Evolutionary conservation across 192 early-diverging fungal species (phyloP).

Genomic region (Coemansia sp.): DNA sequence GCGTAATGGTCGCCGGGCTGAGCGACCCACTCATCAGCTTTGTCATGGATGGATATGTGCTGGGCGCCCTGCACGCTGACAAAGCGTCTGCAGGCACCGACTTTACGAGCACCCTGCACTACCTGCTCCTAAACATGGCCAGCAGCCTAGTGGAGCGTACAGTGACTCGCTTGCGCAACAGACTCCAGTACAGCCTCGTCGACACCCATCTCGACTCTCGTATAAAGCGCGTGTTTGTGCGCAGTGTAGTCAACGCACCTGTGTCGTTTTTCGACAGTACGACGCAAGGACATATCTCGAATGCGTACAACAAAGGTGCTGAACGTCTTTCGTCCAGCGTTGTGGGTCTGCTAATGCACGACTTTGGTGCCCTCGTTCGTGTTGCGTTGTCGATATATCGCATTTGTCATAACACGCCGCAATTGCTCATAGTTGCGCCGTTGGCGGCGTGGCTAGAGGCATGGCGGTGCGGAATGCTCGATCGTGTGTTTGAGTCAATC

Average conservation of each 20-base stretch:
- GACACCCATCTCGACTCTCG: conserved; percentile 11
- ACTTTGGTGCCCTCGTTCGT: conserved; percentile 8
- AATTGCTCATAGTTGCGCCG: conserved; percentile 21
- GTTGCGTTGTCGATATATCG: conserved; percentile 26
- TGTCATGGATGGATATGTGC: conserved; percentile 24
- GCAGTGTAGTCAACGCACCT: conserved; percentile 30
- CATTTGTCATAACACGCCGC: conserved; percentile 14
- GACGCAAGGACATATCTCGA: conserved; percentile 16
- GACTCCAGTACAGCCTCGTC: conserved; percentile 5
- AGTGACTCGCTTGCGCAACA: not conserved
- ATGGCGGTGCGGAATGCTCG: not conserved
- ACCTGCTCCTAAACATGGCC: conserved; percentile 26
- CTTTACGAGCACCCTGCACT: conserved; percentile 12
- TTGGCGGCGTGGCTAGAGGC: conserved; percentile 13
- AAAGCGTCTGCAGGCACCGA: conserved; percentile 1
- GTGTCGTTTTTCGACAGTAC: conserved; percentile 38
- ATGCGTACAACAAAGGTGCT: conserved; percentile 17
- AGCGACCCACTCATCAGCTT: conserved; percentile 13
- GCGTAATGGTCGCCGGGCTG: not conserved
- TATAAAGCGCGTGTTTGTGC: conserved; percentile 25
- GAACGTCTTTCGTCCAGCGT: conserved; percentile 8
- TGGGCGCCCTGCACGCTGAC: conserved; percentile 19
- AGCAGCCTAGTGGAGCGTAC: conserved; percentile 1
- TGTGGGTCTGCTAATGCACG: conserved; percentile 14
- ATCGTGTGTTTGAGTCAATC: conserved; percentile 5